These are phyloP conservation scores for Alternaria arborescens DNA, from an alignment of 2,329 filamentous ascomycete genomes.

Conservation along the genomic window DNA sequence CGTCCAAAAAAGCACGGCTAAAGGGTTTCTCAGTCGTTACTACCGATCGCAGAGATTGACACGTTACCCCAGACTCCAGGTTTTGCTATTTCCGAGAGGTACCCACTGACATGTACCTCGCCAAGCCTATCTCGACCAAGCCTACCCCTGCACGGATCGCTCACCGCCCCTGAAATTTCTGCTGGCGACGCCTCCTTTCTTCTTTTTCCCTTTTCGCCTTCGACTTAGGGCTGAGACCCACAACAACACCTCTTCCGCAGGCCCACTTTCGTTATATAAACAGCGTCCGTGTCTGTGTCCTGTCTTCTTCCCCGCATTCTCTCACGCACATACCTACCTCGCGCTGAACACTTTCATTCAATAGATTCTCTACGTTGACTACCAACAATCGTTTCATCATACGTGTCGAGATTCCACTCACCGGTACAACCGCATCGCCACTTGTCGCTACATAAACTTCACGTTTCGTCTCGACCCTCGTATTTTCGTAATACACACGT, in stretches of 20 bases:
- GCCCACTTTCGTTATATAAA: constrained; percentile 28
- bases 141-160: constrained; percentile 23
- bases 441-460: constrained; percentile 1
- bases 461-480: background rate
- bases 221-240: constrained; percentile 8
- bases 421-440: constrained; percentile 1
- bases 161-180: constrained; percentile 27
- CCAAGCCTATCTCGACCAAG: constrained; percentile 7
- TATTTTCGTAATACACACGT: background rate
- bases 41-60: background rate
- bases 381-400: constrained; percentile 10
- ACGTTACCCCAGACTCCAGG: constrained; percentile 8
- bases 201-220: constrained; percentile 12
- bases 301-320: constrained; percentile 20
- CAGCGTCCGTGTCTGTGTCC: constrained; percentile 7
- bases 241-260: constrained; percentile 1
- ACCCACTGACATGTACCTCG: constrained; percentile 1
- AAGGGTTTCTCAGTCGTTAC: background rate
- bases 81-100: background rate
- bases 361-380: background rate
- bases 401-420: constrained; percentile 5
- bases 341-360: constrained; percentile 5
- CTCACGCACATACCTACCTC: background rate
- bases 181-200: constrained; percentile 17
- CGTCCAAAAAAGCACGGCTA: background rate